Percentiles rank a stretch among this genome's conserved stretches.
These are phyloP conservation scores for Jatropha curcas DNA, from an alignment of 345 rosid genomes.

Conservation along the genomic window DNA sequence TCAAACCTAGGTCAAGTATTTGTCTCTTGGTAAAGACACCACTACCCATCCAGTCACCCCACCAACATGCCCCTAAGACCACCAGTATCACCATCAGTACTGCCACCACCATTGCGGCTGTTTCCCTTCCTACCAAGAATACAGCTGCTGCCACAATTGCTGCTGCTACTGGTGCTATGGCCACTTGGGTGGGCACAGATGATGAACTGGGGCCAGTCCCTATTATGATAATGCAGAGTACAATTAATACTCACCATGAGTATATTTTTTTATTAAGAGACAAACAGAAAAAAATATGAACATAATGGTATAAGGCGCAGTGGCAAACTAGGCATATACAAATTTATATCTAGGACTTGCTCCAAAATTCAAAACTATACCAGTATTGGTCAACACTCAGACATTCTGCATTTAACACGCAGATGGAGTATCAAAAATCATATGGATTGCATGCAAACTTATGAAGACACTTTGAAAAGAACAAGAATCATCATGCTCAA, in stretches of 20 bases:
- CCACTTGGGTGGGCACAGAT: conserved; percentile 75
- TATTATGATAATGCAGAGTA: conserved; percentile 68
- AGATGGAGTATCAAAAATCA: not conserved
- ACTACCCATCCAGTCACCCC: conserved; percentile 74
- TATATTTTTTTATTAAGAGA: conserved; percentile 9
- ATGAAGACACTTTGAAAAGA: not conserved
- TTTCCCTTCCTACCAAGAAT: conserved; percentile 65
- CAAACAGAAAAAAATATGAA: conserved; percentile 6
- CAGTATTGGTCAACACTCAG: not conserved
- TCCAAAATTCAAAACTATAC: not conserved
- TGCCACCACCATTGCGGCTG: conserved; percentile 64
- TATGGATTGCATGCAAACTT: not conserved
- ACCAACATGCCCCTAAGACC: conserved; percentile 76
- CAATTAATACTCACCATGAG: conserved; percentile 15
- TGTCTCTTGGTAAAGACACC: conserved; percentile 64
- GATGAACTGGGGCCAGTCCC: conserved; percentile 88
- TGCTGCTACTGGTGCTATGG: conserved; percentile 65
- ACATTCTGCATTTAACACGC: not conserved
- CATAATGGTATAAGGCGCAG: conserved; percentile 8
- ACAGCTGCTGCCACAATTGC: conserved; percentile 75
- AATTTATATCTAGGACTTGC: not conserved
- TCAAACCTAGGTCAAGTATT: conserved; percentile 63
- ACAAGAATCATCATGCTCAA: not conserved
- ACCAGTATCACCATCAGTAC: conserved; percentile 56
- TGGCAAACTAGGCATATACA: not conserved